Conservation (phyloP, 2,329 filamentous ascomycete species). For the Aureobasidium zeae region DNA sequence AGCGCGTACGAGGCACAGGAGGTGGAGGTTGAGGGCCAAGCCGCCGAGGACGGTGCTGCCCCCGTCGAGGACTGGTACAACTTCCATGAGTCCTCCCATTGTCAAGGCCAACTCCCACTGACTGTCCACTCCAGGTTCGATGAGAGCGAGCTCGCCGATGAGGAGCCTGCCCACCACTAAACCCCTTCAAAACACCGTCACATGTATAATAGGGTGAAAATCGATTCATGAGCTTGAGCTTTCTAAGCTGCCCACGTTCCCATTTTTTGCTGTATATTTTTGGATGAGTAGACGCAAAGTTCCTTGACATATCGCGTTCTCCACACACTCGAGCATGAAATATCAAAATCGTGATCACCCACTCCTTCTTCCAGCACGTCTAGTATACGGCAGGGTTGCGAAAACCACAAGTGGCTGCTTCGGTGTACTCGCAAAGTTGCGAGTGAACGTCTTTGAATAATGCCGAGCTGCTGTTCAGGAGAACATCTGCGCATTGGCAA, state of each 20-base stretch:
- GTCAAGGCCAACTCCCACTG: neutral
- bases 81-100: conserved; percentile 34
- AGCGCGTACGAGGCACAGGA: conserved; percentile 90
- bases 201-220: conserved; percentile 14
- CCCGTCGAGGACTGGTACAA: conserved; percentile 47
- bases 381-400: too few relatives aligned
- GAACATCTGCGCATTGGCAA: too few relatives aligned
- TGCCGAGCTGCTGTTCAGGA: too few relatives aligned
- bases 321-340: too few relatives aligned
- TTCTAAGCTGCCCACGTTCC: neutral
- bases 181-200: conserved; percentile 35
- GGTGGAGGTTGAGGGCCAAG: conserved; percentile 88
- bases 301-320: too few relatives aligned
- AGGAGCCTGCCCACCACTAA: conserved; percentile 17
- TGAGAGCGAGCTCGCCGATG: conserved; percentile 17
- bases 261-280: too few relatives aligned
- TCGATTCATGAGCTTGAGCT: conserved; percentile 11
- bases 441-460: too few relatives aligned
- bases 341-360: too few relatives aligned
- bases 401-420: too few relatives aligned
- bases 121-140: conserved; percentile 14
- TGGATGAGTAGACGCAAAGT: too few relatives aligned
- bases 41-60: conserved; percentile 53
- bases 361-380: too few relatives aligned
- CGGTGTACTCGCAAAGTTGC: too few relatives aligned